phyloP scores from a whole-genome alignment of 805 yeast species.

The Kodamaea hsintzibuensis region DNA sequence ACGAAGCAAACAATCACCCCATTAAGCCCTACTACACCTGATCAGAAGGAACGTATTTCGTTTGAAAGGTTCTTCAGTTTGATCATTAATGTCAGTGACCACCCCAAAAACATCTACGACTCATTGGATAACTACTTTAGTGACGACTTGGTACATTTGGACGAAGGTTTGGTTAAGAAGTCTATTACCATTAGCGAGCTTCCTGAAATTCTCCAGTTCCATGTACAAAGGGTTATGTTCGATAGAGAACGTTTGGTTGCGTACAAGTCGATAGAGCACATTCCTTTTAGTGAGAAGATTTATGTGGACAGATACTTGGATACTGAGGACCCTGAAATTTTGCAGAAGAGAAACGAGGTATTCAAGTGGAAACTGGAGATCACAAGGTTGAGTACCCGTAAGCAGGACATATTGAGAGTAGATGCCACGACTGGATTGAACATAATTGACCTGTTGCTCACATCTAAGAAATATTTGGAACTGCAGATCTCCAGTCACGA shows the following conservation, averaged over 20 bases:
- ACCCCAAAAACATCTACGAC: conserved; percentile 86
- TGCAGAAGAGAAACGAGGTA: conserved; percentile 55
- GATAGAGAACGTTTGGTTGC: conserved; percentile 73
- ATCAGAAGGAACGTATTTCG: conserved; percentile 24
- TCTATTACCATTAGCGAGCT: conserved; percentile 67
- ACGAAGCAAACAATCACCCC: conserved; percentile 76
- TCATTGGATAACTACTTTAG: conserved; percentile 84
- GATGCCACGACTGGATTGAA: conserved; percentile 39
- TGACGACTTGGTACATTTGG: conserved; percentile 68
- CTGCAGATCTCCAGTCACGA: conserved; percentile 39
- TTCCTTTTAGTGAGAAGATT: conserved; percentile 74
- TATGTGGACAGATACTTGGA: conserved; percentile 88
- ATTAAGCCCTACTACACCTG: conserved; percentile 13
- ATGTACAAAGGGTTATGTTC: conserved; percentile 90
- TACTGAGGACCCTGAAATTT: conserved; percentile 57
- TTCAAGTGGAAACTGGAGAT: conserved; percentile 64
- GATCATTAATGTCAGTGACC: conserved; percentile 83
- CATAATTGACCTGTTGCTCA: conserved; percentile 45
- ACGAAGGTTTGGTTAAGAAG: conserved; percentile 73
- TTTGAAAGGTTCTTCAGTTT: conserved; percentile 78
- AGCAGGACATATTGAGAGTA: conserved; percentile 40
- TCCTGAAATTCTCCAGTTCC: conserved; percentile 86
- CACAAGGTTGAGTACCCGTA: conserved; percentile 38
- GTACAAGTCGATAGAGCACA: conserved; percentile 77
- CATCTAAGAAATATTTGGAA: conserved; percentile 58